A percentile compares a stretch with the other conserved stretches of the same genome.
Evolutionary conservation across 768 basidiomycete species (phyloP).

Genomic region (Cystofilobasidium bisporidii): DNA sequence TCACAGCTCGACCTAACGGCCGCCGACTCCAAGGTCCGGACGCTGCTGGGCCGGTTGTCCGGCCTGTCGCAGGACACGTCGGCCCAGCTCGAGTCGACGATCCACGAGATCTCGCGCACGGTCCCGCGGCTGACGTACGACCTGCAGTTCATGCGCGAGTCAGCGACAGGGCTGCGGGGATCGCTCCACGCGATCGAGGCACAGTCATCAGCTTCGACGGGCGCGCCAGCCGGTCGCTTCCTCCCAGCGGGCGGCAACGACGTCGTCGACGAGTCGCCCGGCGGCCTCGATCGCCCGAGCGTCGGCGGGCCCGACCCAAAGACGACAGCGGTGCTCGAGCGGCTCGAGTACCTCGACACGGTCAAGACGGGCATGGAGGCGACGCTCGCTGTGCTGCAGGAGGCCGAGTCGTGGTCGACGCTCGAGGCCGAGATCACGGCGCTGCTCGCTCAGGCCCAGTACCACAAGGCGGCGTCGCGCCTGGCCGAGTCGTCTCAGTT

Average conservation of each 20-base stretch:
- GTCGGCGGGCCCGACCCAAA: constrained; percentile 46
- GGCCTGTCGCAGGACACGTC: constrained; percentile 83
- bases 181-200: constrained; percentile 56
- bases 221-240: constrained; percentile 21
- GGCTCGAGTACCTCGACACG: constrained; percentile 68
- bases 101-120: constrained; percentile 83
- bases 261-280: background rate
- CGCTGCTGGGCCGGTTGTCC: constrained; percentile 68
- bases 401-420: constrained; percentile 94
- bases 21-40: constrained; percentile 64
- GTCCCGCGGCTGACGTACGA: constrained; percentile 89
- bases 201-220: constrained; percentile 39
- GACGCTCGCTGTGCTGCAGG: constrained; percentile 75
- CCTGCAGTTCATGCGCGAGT: constrained; percentile 92
- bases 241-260: background rate
- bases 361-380: constrained; percentile 81
- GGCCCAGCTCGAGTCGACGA: constrained; percentile 69
- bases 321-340: constrained; percentile 51
- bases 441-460: constrained; percentile 65
- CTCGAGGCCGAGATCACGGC: constrained; percentile 84
- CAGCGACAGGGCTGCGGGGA: constrained; percentile 64
- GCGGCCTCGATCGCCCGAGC: background rate
- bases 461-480: constrained; percentile 58
- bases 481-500: constrained; percentile 78
- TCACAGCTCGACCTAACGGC: constrained; percentile 45